Conservation (phyloP, 148 eudicot species). For the Rhododendron kiyosumense region DNA sequence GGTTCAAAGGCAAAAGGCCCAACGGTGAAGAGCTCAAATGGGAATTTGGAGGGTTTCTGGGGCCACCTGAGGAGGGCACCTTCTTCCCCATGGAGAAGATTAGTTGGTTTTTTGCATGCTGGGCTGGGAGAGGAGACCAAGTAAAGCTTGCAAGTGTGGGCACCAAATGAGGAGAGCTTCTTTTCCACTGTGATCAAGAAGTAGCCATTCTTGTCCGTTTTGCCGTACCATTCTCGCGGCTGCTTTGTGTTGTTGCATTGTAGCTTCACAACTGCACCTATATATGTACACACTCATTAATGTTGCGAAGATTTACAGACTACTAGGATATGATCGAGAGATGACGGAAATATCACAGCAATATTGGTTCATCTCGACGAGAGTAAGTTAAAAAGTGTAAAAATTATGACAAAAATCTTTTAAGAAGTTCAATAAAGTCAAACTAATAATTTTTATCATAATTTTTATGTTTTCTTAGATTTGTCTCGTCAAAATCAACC, state of each 20-base stretch:
- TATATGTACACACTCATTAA: slow-evolving; percentile 23
- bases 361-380: too few species aligned
- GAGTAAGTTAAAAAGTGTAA: neutral
- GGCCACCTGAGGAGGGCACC: slow-evolving; percentile 28
- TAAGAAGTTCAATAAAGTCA: too few species aligned
- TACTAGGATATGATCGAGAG: neutral
- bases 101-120: slow-evolving; percentile 28
- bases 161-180: slow-evolving; percentile 15
- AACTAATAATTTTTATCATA: too few species aligned
- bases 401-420: too few species aligned
- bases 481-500: too few species aligned
- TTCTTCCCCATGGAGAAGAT: slow-evolving; percentile 22
- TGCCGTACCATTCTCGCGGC: slow-evolving; percentile 11
- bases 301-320: neutral
- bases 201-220: slow-evolving; percentile 56
- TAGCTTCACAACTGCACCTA: slow-evolving; percentile 44
- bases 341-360: too few species aligned
- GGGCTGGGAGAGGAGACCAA: slow-evolving; percentile 20
- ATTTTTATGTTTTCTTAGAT: too few species aligned
- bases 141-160: slow-evolving; percentile 36
- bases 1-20: slow-evolving; percentile 48
- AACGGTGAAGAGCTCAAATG: slow-evolving; percentile 24
- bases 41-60: neutral
- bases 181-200: slow-evolving; percentile 29
- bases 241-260: slow-evolving; percentile 40